These are phyloP conservation scores for Sclerotiophoma versabilis DNA, from an alignment of 2,329 filamentous ascomycete species.

Conservation along the genomic window DNA sequence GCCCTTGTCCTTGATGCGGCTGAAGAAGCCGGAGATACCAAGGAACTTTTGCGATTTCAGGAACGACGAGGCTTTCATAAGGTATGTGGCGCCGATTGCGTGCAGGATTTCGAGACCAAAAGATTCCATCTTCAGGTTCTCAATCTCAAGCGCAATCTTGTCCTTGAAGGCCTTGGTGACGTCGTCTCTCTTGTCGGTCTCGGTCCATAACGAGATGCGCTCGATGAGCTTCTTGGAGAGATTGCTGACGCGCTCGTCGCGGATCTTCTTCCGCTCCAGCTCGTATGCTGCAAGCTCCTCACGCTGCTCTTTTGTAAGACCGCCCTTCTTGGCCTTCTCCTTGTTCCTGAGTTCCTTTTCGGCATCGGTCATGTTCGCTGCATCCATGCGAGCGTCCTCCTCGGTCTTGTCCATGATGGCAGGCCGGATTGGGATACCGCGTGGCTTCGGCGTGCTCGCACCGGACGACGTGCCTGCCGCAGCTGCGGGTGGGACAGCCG, in stretches of 20 bases:
- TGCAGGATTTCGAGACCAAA: slow-evolving; percentile 97
- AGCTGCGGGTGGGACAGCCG: slow-evolving; percentile 29
- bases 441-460: slow-evolving; percentile 59
- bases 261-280: slow-evolving; percentile 79
- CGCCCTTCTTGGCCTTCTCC: slow-evolving; percentile 91
- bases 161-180: slow-evolving; percentile 90
- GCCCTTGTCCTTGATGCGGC: slow-evolving; percentile 92
- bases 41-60: slow-evolving; percentile 97
- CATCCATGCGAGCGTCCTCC: slow-evolving; percentile 72
- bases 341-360: slow-evolving; percentile 79
- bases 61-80: slow-evolving; percentile 84
- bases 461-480: slow-evolving; percentile 45
- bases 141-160: slow-evolving; percentile 92
- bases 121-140: slow-evolving; percentile 99
- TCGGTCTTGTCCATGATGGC: slow-evolving; percentile 89
- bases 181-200: slow-evolving; percentile 87
- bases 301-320: slow-evolving; percentile 87
- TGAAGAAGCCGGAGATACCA: slow-evolving; percentile 94
- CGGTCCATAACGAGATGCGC: slow-evolving; percentile 92
- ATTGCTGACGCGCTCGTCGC: slow-evolving; percentile 88
- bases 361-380: slow-evolving; percentile 71
- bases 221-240: slow-evolving; percentile 86
- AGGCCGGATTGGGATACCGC: slow-evolving; percentile 75
- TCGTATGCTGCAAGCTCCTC: slow-evolving; percentile 92
- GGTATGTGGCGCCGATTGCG: slow-evolving; percentile 89